Conservation (phyloP, 306 rosid species). For the Alnus glutinosa region DNA sequence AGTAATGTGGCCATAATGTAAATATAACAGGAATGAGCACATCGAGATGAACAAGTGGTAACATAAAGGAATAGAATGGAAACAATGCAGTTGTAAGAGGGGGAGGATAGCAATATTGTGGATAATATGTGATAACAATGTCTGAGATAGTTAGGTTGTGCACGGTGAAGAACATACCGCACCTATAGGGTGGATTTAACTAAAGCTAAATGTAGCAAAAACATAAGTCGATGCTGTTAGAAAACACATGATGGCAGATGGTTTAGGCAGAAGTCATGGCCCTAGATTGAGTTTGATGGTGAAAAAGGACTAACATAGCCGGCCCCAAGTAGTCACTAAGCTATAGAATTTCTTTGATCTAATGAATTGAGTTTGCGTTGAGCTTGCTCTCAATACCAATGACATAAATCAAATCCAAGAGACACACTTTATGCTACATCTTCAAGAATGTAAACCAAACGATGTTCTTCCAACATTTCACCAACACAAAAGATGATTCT, state of each 20-base stretch:
- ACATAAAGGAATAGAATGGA: neutral
- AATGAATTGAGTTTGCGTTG: neutral
- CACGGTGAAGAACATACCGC: too few species aligned
- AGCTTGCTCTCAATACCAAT: constrained; percentile 12
- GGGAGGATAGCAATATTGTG: neutral
- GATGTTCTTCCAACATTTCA: neutral
- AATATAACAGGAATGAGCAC: too few species aligned
- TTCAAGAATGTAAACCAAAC: neutral
- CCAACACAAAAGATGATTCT: neutral
- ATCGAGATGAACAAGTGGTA: too few species aligned
- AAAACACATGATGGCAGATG: neutral
- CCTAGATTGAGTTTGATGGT: neutral
- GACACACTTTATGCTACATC: neutral
- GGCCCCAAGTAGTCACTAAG: neutral
- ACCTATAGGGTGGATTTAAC: too few species aligned
- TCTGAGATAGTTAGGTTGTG: too few species aligned
- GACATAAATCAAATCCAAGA: neutral
- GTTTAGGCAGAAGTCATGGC: neutral
- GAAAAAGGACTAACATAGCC: neutral
- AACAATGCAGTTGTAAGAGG: neutral
- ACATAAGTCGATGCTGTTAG: neutral
- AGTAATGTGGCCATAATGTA: too few species aligned
- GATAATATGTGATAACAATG: neutral
- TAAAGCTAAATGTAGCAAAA: neutral
- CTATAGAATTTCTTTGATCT: neutral